Base-by-base conservation (phyloP, 2,329 filamentous ascomycete genomes). In the Aspergillus eucalypticola region DNA sequence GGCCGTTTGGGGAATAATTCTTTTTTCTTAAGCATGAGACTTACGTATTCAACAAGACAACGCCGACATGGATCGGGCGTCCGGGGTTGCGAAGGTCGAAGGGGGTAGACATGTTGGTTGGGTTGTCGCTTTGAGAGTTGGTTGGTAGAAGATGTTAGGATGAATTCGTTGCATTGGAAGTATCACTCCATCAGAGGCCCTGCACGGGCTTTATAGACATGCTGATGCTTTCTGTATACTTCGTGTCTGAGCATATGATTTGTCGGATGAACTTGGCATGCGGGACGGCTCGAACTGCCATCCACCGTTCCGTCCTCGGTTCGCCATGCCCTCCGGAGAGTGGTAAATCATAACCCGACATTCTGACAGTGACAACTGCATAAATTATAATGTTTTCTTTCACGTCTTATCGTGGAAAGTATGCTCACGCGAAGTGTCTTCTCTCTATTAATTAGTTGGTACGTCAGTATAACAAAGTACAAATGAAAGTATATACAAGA, bases 71-170 rank as follows among this genome's bases (percentile, higher is more conserved):
- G 10, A 55, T 25, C 1, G 53, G 39, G n/a, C 53, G 53, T 44
- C 53, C 53, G 23, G 53, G 53, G 25, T 55, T 55, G 27, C 25
- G 39, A 35, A 55, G 53, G 1, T 55, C 53, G 41, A 55, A 17
- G 17, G 41, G 11, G 5, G 39, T 6, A 17, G 39, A 55, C 53
- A 55, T 55, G n/a, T 19, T 44, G 25, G 25, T n/a, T 19, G n/a
- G 23, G 10, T 23, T 13, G 41, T 23, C 5, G 6, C 19, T 44
- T 21, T 3, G 10, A 15, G n/a, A 21, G 1, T 10, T 8, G 8
- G 10, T 17, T 5, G 2, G 11, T 39, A 39, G 19, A 17, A 25
- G 35, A 1, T 29, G 4, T 17, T 32, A 19, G 5, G 2, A 6
- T 53, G 21, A 25, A 7, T 1, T 11, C 25, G 7, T 29, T 44